These are phyloP conservation scores for Angophora floribunda DNA, from an alignment of 345 rosid species.

Conservation along the genomic window DNA sequence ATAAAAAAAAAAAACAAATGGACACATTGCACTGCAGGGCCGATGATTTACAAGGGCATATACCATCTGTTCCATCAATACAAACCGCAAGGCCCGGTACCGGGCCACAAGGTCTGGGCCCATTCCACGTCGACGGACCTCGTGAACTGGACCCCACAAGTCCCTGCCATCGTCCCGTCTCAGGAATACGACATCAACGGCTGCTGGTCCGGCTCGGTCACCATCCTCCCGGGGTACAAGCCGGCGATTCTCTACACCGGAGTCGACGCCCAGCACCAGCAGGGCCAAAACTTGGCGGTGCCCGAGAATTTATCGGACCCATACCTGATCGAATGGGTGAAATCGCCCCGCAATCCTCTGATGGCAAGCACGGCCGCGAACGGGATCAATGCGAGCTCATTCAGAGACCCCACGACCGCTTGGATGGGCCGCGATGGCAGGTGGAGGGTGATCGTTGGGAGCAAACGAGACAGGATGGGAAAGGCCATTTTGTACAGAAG, in stretches of 20 bases:
- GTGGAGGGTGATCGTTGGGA: constrained; percentile 50
- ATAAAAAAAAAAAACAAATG: neutral
- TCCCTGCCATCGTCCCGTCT: constrained; percentile 43
- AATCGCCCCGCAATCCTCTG: constrained; percentile 36
- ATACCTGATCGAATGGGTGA: constrained; percentile 42
- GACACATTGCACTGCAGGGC: constrained; percentile 14
- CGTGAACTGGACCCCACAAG: constrained; percentile 34
- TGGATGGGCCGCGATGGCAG: constrained; percentile 50
- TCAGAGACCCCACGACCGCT: constrained; percentile 69
- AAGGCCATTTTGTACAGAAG: constrained; percentile 41
- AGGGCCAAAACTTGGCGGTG: constrained; percentile 42
- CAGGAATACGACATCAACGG: constrained; percentile 45
- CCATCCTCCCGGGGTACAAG: constrained; percentile 30
- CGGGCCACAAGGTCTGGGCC: constrained; percentile 61
- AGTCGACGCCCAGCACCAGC: constrained; percentile 44
- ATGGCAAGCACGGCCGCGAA: constrained; percentile 22
- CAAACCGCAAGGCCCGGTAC: constrained; percentile 34
- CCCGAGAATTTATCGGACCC: constrained; percentile 56
- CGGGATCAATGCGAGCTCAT: constrained; percentile 17
- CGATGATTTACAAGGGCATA: constrained; percentile 38
- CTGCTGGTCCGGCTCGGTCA: constrained; percentile 72
- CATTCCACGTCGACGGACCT: constrained; percentile 52
- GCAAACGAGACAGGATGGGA: constrained; percentile 22
- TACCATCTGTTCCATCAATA: constrained; percentile 54
- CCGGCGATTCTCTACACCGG: constrained; percentile 74